phyloP scores from a whole-genome alignment of 2,329 filamentous ascomycete genomes.

The Karstenula rhodostoma region DNA sequence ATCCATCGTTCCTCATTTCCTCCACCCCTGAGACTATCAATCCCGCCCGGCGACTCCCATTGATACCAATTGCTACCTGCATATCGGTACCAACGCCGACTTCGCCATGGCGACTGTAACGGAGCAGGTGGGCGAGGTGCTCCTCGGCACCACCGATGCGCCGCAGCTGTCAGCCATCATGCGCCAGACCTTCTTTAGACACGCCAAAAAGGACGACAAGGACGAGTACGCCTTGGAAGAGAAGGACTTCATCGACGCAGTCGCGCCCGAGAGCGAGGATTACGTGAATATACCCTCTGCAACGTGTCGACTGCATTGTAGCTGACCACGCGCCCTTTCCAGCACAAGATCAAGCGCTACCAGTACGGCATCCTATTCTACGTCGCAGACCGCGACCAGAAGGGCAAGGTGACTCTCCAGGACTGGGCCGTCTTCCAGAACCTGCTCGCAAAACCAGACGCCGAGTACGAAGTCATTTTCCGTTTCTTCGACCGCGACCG shows the following conservation, averaged over 20 bases:
- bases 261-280: conserved; percentile 86
- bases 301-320: conserved; percentile 28
- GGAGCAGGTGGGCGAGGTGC: conserved; percentile 67
- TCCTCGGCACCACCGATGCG: conserved; percentile 70
- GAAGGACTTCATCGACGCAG: conserved; percentile 88
- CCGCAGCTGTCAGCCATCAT: conserved; percentile 76
- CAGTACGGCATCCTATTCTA: conserved; percentile 94
- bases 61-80: conserved; percentile 39
- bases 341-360: conserved; percentile 98
- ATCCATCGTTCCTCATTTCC: conserved; percentile 20
- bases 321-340: conserved; percentile 41
- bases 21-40: conserved; percentile 24
- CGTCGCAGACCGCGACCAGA: conserved; percentile 81
- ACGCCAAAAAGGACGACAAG: conserved; percentile 78
- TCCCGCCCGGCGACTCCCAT: conserved; percentile 18
- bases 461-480: conserved; percentile 98
- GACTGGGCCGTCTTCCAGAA: conserved; percentile 97
- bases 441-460: conserved; percentile 90
- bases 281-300: conserved; percentile 71
- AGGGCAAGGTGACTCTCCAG: conserved; percentile 76
- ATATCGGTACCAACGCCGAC: conserved; percentile 20
- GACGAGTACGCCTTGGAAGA: conserved; percentile 83
- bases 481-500: conserved; percentile 90
- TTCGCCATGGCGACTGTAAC: conserved; percentile 66
- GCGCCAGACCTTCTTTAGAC: conserved; percentile 76